Conservation (phyloP, 345 rosid genomes). For the Rubroshorea leprosula region DNA sequence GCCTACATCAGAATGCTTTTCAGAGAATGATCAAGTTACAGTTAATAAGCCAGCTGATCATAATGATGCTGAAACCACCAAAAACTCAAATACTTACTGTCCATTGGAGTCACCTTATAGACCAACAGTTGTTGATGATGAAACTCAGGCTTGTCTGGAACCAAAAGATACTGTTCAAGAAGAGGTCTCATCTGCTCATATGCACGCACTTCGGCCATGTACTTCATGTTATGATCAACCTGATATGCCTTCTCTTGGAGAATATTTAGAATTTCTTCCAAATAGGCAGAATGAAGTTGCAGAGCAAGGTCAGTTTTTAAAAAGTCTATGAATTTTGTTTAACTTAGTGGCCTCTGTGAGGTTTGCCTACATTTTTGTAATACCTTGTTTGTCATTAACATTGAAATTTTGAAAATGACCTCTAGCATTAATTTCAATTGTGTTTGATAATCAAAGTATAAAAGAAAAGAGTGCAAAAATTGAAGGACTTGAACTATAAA, state of each 20-base stretch:
- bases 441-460: no score
- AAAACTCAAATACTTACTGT: conserved; percentile 24
- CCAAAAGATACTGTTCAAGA: conserved; percentile 16
- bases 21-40: conserved; percentile 26
- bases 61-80: conserved; percentile 20
- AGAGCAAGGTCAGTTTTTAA: conserved; percentile 7
- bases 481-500: no score
- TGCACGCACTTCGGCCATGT: background rate
- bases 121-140: conserved; percentile 27
- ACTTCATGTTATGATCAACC: background rate
- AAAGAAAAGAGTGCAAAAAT: no score
- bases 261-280: conserved; percentile 1
- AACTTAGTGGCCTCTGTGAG: background rate
- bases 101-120: conserved; percentile 25
- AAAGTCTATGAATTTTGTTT: background rate
- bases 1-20: conserved; percentile 17
- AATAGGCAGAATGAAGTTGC: conserved; percentile 20
- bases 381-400: background rate
- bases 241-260: conserved; percentile 22
- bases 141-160: conserved; percentile 31
- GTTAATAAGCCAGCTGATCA: conserved; percentile 22
- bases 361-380: background rate
- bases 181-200: conserved; percentile 17
- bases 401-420: background rate
- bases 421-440: background rate